Conservation (phyloP, 1,284 basidiomycete species). For the Ceratobasidium sp. region DNA sequence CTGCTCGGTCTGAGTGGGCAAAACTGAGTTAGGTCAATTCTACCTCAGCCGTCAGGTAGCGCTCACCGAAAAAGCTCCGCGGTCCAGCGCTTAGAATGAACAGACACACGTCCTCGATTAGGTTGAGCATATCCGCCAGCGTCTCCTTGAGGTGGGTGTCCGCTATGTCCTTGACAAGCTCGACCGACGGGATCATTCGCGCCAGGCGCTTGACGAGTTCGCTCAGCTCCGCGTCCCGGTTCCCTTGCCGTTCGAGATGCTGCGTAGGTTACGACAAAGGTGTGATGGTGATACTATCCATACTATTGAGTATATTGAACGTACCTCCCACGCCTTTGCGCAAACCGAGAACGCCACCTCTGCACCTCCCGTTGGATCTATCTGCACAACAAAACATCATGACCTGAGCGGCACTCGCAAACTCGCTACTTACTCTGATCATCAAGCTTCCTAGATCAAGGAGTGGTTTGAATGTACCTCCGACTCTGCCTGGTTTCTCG, state of each 20-base stretch:
- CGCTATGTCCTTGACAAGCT: background rate
- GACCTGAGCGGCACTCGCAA: no score
- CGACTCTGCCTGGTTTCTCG: background rate
- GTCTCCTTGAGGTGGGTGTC: background rate
- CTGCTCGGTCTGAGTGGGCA: no score
- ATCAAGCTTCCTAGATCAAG: background rate
- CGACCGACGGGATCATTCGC: background rate
- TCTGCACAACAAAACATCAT: background rate
- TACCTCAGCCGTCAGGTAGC: no score
- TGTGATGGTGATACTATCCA: no score
- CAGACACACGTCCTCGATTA: slow-evolving; percentile 22
- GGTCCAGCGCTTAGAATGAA: background rate
- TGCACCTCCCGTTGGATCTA: background rate
- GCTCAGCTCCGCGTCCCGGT: background rate
- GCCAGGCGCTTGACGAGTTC: background rate
- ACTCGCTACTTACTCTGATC: background rate
- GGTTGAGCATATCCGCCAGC: background rate
- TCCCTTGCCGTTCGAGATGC: background rate
- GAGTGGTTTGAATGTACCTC: background rate
- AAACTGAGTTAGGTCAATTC: no score
- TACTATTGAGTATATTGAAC: no score
- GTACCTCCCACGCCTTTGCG: slow-evolving; percentile 23
- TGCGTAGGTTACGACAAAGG: background rate
- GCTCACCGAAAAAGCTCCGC: background rate
- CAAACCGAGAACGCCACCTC: background rate